Percentiles rank a stretch among this genome's conserved stretches.
These are phyloP conservation scores for Sclerotinia spermophila DNA, from an alignment of 2,329 filamentous ascomycete genomes.

Conservation along the genomic window DNA sequence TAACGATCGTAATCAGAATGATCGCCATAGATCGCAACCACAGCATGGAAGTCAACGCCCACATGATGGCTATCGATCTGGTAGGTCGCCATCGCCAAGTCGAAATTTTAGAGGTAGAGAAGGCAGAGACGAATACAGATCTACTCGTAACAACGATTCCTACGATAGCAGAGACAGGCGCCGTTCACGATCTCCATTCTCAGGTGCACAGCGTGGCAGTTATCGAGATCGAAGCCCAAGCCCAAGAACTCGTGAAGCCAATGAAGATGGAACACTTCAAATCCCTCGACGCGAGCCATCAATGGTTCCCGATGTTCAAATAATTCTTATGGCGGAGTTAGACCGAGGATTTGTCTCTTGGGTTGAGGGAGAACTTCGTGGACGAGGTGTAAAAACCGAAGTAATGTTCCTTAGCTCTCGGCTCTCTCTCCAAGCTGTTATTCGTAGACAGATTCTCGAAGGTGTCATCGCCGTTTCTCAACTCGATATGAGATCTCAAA, in stretches of 20 bases:
- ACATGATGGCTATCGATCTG: constrained; percentile 56
- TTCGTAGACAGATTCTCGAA: constrained; percentile 81
- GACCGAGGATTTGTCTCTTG: constrained; percentile 77
- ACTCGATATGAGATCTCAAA: constrained; percentile 66
- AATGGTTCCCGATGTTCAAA: constrained; percentile 84
- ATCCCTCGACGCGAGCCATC: constrained; percentile 69
- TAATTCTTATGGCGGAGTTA: constrained; percentile 76
- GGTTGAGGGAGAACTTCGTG: constrained; percentile 72
- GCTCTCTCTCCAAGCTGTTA: constrained; percentile 72
- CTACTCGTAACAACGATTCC: constrained; percentile 8
- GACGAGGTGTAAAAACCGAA: constrained; percentile 69
- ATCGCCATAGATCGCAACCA: constrained; percentile 37
- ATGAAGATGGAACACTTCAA: constrained; percentile 61
- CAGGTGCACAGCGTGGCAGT: constrained; percentile 45
- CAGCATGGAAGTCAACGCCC: constrained; percentile 43
- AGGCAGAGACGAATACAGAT: constrained; percentile 29
- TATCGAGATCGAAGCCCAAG: constrained; percentile 70
- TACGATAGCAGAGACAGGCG: constrained; percentile 45
- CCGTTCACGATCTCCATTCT: constrained; percentile 65
- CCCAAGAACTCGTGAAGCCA: constrained; percentile 53
- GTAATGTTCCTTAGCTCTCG: constrained; percentile 76
- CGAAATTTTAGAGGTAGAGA: constrained; percentile 23
- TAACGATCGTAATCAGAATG: constrained; percentile 41
- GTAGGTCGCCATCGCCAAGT: constrained; percentile 26
- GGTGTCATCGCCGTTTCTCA: constrained; percentile 83